A percentile compares a stretch with the other conserved stretches of the same genome.
Evolutionary conservation across 1,284 basidiomycete genomes (phyloP).

Genomic region (Cutaneotrichosporon cavernicola): DNA sequence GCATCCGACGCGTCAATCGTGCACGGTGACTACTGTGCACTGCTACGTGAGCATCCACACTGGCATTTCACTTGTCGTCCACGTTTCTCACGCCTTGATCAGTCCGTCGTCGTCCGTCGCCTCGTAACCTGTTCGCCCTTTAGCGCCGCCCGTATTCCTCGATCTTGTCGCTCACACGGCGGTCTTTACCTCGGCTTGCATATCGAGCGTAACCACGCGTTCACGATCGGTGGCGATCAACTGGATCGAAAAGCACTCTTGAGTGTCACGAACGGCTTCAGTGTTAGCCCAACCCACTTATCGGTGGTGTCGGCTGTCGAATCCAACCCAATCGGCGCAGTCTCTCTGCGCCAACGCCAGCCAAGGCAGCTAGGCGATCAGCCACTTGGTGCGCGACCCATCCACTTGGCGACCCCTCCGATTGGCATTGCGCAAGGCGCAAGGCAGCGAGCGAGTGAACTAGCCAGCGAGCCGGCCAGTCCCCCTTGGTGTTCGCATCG

Average conservation of each 20-base stretch:
- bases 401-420: not conserved
- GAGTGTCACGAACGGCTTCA: not conserved
- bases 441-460: no score
- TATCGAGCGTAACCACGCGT: not conserved
- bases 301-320: not conserved
- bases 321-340: not conserved
- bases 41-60: not conserved
- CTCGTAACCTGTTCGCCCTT: not conserved
- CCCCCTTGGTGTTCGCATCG: not conserved
- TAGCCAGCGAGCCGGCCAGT: not conserved
- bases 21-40: slow-evolving; percentile 1
- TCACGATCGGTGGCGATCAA: not conserved
- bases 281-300: not conserved
- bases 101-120: not conserved
- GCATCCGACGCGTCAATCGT: slow-evolving; percentile 1
- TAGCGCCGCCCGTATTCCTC: not conserved
- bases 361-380: not conserved
- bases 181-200: not conserved
- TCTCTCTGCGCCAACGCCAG: not conserved
- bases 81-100: not conserved
- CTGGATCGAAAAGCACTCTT: not conserved
- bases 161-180: not conserved
- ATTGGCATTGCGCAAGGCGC: not conserved
- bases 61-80: not conserved
- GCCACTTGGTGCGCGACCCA: not conserved